phyloP scores from a whole-genome alignment of 2,329 filamentous ascomycete genomes.

The Podosphaera xanthii region DNA sequence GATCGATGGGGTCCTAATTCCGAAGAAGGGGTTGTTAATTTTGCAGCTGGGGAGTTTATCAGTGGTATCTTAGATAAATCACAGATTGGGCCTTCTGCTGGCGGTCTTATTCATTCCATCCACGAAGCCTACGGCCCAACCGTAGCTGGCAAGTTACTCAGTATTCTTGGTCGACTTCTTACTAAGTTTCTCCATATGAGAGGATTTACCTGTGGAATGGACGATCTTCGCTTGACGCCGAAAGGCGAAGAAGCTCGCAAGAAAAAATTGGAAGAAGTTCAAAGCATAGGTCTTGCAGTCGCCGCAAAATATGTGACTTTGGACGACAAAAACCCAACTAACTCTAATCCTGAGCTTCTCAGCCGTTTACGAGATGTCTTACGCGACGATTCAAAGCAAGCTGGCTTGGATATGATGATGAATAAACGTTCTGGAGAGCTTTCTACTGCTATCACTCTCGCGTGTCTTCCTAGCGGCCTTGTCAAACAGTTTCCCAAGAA shows the following conservation, averaged over 20 bases:
- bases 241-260: slow-evolving; percentile 52
- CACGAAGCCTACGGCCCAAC: slow-evolving; percentile 85
- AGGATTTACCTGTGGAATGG: slow-evolving; percentile 91
- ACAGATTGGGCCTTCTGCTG: slow-evolving; percentile 70
- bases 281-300: slow-evolving; percentile 50
- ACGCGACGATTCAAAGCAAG: slow-evolving; percentile 76
- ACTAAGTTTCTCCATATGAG: slow-evolving; percentile 83
- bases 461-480: slow-evolving; percentile 60
- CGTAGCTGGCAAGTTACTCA: slow-evolving; percentile 66
- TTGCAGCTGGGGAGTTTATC: slow-evolving; percentile 71
- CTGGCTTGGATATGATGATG: slow-evolving; percentile 69
- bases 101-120: slow-evolving; percentile 74
- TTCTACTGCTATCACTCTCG: slow-evolving; percentile 54
- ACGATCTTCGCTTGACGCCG: slow-evolving; percentile 70
- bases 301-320: slow-evolving; percentile 78
- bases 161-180: slow-evolving; percentile 68
- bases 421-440: slow-evolving; percentile 47
- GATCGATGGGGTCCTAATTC: slow-evolving; percentile 54
- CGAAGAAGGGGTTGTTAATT: slow-evolving; percentile 62
- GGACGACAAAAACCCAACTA: slow-evolving; percentile 35
- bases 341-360: slow-evolving; percentile 47
- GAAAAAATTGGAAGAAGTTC: slow-evolving; percentile 43
- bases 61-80: slow-evolving; percentile 88
- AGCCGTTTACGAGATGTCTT: slow-evolving; percentile 70
- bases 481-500: slow-evolving; percentile 88